Evolutionary conservation across 352 stramenopile genomes (phyloP).

Genomic region (Blastocystis sp.): DNA sequence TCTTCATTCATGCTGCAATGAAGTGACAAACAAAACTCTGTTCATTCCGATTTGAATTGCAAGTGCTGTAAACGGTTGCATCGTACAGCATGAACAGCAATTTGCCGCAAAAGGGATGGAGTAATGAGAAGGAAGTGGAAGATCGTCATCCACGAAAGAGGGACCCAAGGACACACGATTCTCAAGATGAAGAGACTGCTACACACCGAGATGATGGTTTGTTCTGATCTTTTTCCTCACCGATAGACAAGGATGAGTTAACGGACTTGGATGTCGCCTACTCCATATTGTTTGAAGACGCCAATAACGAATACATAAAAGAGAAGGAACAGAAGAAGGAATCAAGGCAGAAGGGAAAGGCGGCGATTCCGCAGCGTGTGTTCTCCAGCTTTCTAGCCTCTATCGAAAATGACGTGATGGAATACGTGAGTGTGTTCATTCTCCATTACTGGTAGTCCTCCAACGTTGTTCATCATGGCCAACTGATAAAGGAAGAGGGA

Average conservation of each 20-base stretch:
- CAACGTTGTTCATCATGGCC: background rate
- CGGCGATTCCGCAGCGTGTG: conserved; percentile 30
- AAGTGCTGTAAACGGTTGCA: too few species aligned
- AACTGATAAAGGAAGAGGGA: background rate
- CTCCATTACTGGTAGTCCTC: background rate
- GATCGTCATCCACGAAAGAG: background rate
- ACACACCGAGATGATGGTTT: background rate
- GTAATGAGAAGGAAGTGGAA: background rate
- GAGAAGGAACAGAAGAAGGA: background rate
- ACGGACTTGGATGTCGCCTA: conserved; percentile 66
- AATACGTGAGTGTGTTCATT: background rate
- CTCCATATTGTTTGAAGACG: conserved; percentile 55
- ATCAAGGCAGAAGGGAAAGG: background rate
- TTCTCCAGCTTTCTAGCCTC: conserved; percentile 27
- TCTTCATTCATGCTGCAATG: too few species aligned
- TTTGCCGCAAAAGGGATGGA: background rate
- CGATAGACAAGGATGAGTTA: conserved; percentile 4
- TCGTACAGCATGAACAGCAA: background rate
- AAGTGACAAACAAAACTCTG: too few species aligned
- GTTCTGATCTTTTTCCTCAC: background rate
- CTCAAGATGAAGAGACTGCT: background rate
- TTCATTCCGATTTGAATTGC: too few species aligned
- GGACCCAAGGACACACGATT: background rate
- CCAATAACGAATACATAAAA: conserved; percentile 62
- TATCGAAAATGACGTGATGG: conserved; percentile 27